Evolutionary conservation across 2,329 filamentous ascomycete genomes (phyloP), one percentile per base, ranked within the genome.

Genomic region (Blastomyces percursus): DNA sequence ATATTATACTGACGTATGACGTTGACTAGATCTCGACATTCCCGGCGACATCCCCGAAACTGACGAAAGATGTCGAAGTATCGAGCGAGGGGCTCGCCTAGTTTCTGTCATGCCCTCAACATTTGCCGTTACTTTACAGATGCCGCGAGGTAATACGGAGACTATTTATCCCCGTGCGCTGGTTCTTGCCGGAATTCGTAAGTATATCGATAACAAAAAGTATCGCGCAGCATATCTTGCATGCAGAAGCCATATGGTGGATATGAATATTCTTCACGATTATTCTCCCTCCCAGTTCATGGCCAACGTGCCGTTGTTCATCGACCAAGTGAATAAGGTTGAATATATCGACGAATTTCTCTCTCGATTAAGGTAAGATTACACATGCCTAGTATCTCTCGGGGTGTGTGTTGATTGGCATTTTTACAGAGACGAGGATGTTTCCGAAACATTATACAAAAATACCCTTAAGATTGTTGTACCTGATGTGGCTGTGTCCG

Each of bases 251-350:
- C 95, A 99, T 73, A 85, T 95, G 68, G 94, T 99, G 0, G 94
- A 99, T 71, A 92, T 97, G 88, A 99, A 99, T 71, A 93, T 99
- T 65, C 79, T 99, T 2, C 93, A 96, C 71, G 94, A 99, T 71
- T 90, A 97, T 75, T 86, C 86, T n/a, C 91, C 93, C 0, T 81
- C 86, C 46, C 89, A 95, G 67, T 96, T 99, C 72, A 81, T 96
- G 72, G 78, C 82, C 3, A 89, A 86, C 66, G 83, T 96, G 12
- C 80, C 81, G 0, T 75, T 89, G 0, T 96, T 99, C 70, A 80
- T 97, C 40, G 86, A 91, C 21, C 92, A 99, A 73, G 81, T 99
- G 50, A 86, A 87, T 68, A 91, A 90, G 66, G 80, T 89, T 14
- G 84, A 91, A 46, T 88, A 90, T 66, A 87, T 97, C 64, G 94